Base-by-base conservation (phyloP, 768 basidiomycete species). In the Tricholomella constricta region DNA sequence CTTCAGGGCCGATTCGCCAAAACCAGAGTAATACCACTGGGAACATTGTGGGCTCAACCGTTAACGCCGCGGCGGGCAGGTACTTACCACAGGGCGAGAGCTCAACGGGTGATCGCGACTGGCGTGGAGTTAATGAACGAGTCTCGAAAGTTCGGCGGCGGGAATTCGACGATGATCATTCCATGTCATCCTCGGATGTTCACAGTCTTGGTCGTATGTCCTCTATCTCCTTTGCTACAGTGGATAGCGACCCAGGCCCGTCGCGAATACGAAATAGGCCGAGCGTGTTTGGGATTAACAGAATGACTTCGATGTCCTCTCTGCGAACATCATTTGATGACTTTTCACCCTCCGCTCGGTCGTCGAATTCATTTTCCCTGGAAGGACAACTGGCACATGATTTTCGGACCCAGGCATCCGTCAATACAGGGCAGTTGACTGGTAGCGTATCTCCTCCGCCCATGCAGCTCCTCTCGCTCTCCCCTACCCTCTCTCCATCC, bases 91-190 rank as follows among this genome's bases (percentile, higher is more conserved):
- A 60, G 50, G 40, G 55, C 43, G 76, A 77, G 36, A 66, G 63
- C 15, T 65, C 67, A 9, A 57, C 65, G 45, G 70, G 70, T 27
- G 69, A 73, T 19, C 66, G 73, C 25, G 81, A 78, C 55, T 80
- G 79, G 75, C 80, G 83, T 68, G 73, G 77, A 41, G 79, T 80
- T 44, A 69, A 70, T 49, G 87, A 89, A 64, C 80, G 86, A 22
- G 68, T 87, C 64, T 72, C 80, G 49, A 94, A 94, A 75, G 88
- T 84, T 56, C 82, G 92, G 57, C 81, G 89, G 65, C 75, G 89
- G 65, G 90, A 93, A 62, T 88, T 81, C 59, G 93, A 95, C 70
- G 93, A 94, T 64, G 92, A 93, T 62, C 91, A 89, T 64, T 94
- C 93, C 26, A 89, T 92, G 82, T 92, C 91, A 48, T 91, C 89